A percentile compares a stretch with the other conserved stretches of the same genome.
Conservation (phyloP, 2,329 filamentous ascomycete species). For the Cercospora sp. region DNA sequence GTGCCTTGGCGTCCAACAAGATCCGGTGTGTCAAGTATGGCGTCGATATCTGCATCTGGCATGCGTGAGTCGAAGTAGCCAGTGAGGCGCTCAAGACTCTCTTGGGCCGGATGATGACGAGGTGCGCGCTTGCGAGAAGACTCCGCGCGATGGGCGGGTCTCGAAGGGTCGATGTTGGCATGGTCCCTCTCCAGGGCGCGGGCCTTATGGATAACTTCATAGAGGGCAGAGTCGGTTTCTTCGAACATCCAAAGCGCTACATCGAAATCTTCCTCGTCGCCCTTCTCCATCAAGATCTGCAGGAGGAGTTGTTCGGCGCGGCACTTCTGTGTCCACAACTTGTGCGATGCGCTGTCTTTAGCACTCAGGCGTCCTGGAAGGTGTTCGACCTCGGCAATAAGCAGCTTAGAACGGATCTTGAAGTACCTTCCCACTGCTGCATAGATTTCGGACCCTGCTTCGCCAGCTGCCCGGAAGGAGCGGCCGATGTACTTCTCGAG, state of each 20-base stretch:
- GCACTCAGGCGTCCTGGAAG: background rate
- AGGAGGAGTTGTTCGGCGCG: background rate
- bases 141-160: background rate
- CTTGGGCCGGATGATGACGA: background rate
- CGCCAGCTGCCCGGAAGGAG: background rate
- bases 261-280: background rate
- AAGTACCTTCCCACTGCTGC: background rate
- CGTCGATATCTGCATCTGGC: background rate
- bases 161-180: background rate
- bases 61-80: background rate
- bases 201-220: background rate
- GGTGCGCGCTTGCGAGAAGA: background rate
- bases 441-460: background rate
- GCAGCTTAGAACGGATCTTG: background rate
- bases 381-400: background rate
- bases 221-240: background rate
- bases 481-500: background rate
- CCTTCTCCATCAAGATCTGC: background rate
- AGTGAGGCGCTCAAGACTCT: background rate
- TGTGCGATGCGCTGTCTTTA: background rate
- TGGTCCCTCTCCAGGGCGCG: background rate
- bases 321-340: background rate
- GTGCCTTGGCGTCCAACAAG: background rate
- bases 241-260: background rate
- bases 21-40: background rate